These are phyloP conservation scores for Brettanomyces sp. DNA, from an alignment of 805 yeast genomes.

Conservation along the genomic window DNA sequence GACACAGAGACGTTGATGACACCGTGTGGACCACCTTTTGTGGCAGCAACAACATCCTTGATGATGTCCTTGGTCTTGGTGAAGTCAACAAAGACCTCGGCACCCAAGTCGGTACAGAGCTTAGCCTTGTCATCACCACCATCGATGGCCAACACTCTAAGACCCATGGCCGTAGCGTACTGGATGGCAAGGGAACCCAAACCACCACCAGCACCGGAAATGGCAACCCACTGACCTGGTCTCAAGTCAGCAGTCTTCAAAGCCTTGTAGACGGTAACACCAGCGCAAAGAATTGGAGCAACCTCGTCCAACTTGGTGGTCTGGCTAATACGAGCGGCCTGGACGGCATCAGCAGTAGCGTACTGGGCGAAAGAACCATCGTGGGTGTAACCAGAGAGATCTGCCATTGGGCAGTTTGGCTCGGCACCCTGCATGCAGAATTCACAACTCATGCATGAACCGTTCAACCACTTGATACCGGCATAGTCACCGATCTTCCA, in stretches of 20 bases:
- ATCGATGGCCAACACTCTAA: constrained; percentile 3
- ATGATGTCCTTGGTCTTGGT: constrained; percentile 3
- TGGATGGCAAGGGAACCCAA: constrained; percentile 3
- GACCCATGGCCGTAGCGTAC: constrained; percentile 4
- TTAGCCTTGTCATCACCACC: constrained; percentile 4
- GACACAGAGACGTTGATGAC: constrained; percentile 10
- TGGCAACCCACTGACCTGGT: constrained; percentile 5
- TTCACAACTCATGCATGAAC: constrained; percentile 4
- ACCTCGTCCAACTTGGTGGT: constrained; percentile 2
- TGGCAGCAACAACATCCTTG: constrained; percentile 1
- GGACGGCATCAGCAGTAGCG: constrained; percentile 5
- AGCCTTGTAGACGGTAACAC: constrained; percentile 38
- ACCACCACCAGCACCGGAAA: constrained; percentile 6
- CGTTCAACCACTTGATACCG: constrained; percentile 44
- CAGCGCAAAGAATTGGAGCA: constrained; percentile 28
- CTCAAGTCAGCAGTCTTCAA: constrained; percentile 10
- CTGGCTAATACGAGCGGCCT: constrained; percentile 3
- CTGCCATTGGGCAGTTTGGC: constrained; percentile 3
- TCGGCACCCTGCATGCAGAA: constrained; percentile 5
- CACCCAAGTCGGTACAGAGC: constrained; percentile 3
- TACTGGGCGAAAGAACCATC: constrained; percentile 5
- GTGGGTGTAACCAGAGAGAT: constrained; percentile 5
- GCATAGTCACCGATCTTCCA: constrained; percentile 47
- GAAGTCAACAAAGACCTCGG: constrained; percentile 4
- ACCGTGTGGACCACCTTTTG: constrained; percentile 5